Conservation (phyloP, 345 rosid genomes). For the Capsella bursapastoris region DNA sequence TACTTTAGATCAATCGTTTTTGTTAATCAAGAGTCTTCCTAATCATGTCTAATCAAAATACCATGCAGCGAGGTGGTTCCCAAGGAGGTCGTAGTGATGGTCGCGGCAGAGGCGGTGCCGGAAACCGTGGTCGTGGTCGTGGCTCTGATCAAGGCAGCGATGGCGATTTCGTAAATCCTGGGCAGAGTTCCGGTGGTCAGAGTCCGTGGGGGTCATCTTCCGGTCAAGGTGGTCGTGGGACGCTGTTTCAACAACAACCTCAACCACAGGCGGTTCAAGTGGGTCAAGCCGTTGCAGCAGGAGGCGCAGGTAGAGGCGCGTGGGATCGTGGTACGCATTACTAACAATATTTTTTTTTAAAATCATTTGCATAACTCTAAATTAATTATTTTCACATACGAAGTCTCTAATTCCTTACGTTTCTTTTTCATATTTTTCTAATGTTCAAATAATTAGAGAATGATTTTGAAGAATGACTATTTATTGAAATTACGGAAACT, state of each 20-base stretch:
- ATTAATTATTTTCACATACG: background rate
- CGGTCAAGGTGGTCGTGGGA: conserved; percentile 29
- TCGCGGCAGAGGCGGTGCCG: background rate
- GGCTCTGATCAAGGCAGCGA: background rate
- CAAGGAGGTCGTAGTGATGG: background rate
- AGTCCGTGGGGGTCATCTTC: too few relatives aligned
- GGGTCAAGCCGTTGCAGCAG: background rate
- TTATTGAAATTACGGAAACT: background rate
- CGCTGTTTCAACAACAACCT: conserved; percentile 19
- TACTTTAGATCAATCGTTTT: background rate
- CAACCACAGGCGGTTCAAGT: conserved; percentile 17
- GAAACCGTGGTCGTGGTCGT: background rate
- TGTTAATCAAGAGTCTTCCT: background rate
- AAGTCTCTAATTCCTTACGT: too few relatives aligned
- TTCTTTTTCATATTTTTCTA: too few relatives aligned
- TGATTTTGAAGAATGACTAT: background rate
- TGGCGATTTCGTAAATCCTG: background rate
- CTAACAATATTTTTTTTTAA: too few relatives aligned
- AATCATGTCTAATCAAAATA: background rate
- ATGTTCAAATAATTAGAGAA: background rate
- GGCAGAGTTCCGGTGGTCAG: background rate
- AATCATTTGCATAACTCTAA: too few relatives aligned
- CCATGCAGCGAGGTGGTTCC: background rate
- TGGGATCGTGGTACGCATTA: conserved; percentile 33
- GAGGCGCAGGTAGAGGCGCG: background rate